phyloP scores from a whole-genome alignment of 1,139 yeast genomes.

The Candida glucosophila region DNA sequence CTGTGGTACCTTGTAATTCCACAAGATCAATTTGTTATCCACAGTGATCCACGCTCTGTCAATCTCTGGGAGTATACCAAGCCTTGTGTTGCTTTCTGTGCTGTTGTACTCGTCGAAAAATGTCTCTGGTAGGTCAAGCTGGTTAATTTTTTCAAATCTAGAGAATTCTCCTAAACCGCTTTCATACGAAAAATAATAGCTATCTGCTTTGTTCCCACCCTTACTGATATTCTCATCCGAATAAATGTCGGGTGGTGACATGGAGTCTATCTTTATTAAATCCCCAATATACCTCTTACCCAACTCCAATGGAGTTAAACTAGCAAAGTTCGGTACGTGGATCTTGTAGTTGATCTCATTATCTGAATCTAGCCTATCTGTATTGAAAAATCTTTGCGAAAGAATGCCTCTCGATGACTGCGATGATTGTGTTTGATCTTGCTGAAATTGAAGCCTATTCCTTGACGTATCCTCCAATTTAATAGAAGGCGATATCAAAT shows the following conservation, averaged over 20 bases:
- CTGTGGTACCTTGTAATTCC: constrained; percentile 67
- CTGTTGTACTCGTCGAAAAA: constrained; percentile 69
- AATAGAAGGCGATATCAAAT: constrained; percentile 29
- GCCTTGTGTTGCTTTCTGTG: constrained; percentile 59
- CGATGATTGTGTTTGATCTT: constrained; percentile 17
- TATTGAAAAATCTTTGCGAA: constrained; percentile 29
- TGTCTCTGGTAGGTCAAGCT: constrained; percentile 72
- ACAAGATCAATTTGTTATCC: constrained; percentile 73
- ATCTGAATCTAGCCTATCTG: constrained; percentile 27
- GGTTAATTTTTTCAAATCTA: constrained; percentile 69
- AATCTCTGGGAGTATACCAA: constrained; percentile 80
- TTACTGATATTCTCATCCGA: constrained; percentile 31
- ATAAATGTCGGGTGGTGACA: constrained; percentile 38
- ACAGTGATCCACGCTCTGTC: constrained; percentile 83
- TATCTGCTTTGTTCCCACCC: constrained; percentile 32
- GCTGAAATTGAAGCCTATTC: constrained; percentile 32
- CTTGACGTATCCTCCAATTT: constrained; percentile 21
- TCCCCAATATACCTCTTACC: constrained; percentile 38
- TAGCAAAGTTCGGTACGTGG: constrained; percentile 36
- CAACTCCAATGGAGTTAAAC: constrained; percentile 33
- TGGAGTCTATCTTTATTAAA: constrained; percentile 36
- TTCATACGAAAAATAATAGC: constrained; percentile 34
- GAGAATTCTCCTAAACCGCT: constrained; percentile 46
- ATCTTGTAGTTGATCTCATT: constrained; percentile 38
- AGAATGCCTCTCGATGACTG: constrained; percentile 19